Evolutionary conservation across 2,329 filamentous ascomycete species (phyloP), one percentile per base, ranked within the genome.

Genomic region (Monosporascus sp.): DNA sequence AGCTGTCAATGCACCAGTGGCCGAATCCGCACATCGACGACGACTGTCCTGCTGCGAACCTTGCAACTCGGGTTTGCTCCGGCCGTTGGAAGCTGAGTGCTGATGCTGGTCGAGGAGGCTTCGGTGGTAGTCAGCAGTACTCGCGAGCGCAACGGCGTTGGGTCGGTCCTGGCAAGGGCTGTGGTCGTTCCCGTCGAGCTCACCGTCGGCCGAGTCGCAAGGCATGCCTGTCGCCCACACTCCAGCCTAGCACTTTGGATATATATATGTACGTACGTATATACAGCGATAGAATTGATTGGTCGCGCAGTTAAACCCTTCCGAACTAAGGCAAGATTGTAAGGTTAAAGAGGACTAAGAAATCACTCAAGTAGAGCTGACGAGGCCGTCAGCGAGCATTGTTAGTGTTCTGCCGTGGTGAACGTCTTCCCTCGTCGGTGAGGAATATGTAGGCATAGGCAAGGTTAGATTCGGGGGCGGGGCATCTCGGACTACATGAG

Each of bases 41-140:
- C 49, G 24, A 38, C 48, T 26, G 18, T 37, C 38, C 43, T 31
- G 22, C 37, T 52, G 52, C 26, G 50, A 31, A 41, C 35, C 47
- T 48, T 45, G 46, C 9, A 45, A 49, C 31, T 60, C 55, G 48
- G 53, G 54, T 43, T 54, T 26, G 15, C n/a, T 46, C 24, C 43
- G 18, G 22, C 20, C 17, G 43, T 31, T 46, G 22, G 22, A 31
- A 46, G 22, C 43, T 17, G 43, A 46, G 22, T 46, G 55, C 22
- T 57, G 59, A 41, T 55, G 55, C 40, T 63, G 58, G 28, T 62
- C 60, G 51, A 62, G 60, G 18, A 63, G 57, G 51, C 59, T 63
- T 46, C 59, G 53, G 55, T 65, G 63, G 51, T 65, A 65, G 48
- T 63, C 63, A 43, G 62, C 56, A 3, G 60, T 62, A 43, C 57